Evolutionary conservation across 2,329 filamentous ascomycete genomes (phyloP).

Genomic region (Fusarium austroafricanum): DNA sequence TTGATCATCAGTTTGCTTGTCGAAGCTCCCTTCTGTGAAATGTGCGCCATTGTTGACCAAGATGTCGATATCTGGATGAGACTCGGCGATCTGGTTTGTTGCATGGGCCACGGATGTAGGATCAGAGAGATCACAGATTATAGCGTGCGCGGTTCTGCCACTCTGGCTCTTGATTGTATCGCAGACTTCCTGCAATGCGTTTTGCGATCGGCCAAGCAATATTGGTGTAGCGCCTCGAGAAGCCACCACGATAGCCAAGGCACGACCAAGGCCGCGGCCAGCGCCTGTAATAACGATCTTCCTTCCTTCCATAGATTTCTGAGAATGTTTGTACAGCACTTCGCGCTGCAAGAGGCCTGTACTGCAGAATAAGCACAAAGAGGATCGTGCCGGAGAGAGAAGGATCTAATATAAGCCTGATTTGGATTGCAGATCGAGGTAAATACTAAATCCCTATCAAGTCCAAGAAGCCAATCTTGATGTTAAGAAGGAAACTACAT

Average conservation of each 20-base stretch:
- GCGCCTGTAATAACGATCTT: slow-evolving; percentile 5
- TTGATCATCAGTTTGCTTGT: not conserved
- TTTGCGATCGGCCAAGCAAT: not conserved
- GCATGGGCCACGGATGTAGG: not conserved
- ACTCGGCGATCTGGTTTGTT: not conserved
- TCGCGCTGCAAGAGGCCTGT: too few relatives aligned
- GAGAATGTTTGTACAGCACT: too few relatives aligned
- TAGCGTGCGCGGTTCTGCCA: not conserved
- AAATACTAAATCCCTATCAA: accelerated
- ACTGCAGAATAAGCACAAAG: too few relatives aligned
- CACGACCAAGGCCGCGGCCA: not conserved
- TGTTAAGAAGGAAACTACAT: not conserved
- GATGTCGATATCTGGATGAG: not conserved
- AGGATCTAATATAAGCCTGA: accelerated
- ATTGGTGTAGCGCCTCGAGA: not conserved
- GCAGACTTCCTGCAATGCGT: not conserved
- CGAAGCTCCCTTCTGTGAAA: not conserved
- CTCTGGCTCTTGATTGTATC: not conserved
- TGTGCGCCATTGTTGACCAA: not conserved
- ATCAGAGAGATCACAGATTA: not conserved
- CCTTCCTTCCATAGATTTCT: not conserved
- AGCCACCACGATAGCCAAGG: not conserved
- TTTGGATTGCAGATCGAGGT: accelerated
- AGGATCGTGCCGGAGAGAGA: too few relatives aligned
- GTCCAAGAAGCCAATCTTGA: too few relatives aligned